A percentile compares a stretch with the other conserved stretches of the same genome.
These are phyloP conservation scores for Plantago major DNA, from an alignment of 257 asterid genomes.

Conservation along the genomic window DNA sequence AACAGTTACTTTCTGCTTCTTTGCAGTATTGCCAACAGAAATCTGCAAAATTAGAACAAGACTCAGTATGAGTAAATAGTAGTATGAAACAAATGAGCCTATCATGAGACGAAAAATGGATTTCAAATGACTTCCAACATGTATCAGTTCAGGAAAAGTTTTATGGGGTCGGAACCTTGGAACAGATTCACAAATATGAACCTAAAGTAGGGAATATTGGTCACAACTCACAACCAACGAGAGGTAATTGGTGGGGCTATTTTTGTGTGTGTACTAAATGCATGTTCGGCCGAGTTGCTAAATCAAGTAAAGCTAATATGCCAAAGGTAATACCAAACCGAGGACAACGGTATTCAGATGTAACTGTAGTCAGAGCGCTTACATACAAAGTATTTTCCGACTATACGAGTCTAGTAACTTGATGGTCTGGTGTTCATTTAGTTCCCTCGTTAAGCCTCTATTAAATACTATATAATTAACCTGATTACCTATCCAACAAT, in stretches of 20 bases:
- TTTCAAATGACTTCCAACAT: too few species aligned
- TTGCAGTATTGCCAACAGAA: constrained; percentile 35
- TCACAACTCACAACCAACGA: too few species aligned
- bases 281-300: constrained; percentile 2
- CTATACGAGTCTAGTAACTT: neutral
- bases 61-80: constrained; percentile 7
- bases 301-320: neutral
- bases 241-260: too few species aligned
- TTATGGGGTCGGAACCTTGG: too few species aligned
- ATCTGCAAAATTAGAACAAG: constrained; percentile 31
- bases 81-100: neutral
- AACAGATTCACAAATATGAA: too few species aligned
- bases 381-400: neutral
- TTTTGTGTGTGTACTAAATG: neutral
- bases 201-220: too few species aligned
- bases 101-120: too few species aligned
- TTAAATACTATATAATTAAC: neutral
- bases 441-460: neutral
- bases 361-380: neutral
- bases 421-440: neutral
- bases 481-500: neutral
- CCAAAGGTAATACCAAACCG: too few species aligned
- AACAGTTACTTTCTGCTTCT: constrained; percentile 70
- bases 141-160: too few species aligned
- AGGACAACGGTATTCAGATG: too few species aligned